These are phyloP conservation scores for Kurtzmaniella quercitrusa DNA, from an alignment of 1,139 yeast genomes.

Conservation along the genomic window DNA sequence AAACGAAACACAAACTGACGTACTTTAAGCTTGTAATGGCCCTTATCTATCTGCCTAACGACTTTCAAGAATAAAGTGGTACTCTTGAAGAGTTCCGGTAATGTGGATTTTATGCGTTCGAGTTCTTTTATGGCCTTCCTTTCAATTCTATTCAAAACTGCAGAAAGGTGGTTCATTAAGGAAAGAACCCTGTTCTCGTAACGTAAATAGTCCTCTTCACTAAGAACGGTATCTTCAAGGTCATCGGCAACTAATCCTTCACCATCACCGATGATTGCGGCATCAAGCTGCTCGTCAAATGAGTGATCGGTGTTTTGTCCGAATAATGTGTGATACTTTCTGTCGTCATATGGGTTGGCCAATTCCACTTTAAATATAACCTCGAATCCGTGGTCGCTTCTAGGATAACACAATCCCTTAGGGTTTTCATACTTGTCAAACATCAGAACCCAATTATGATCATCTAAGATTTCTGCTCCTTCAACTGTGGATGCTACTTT, in stretches of 20 bases:
- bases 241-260: slow-evolving; percentile 11
- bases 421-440: slow-evolving; percentile 51
- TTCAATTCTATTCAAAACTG: slow-evolving; percentile 63
- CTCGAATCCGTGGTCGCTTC: slow-evolving; percentile 12
- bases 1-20: slow-evolving; percentile 68
- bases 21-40: slow-evolving; percentile 60
- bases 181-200: slow-evolving; percentile 31
- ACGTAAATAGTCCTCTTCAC: slow-evolving; percentile 15
- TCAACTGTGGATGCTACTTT: slow-evolving; percentile 68
- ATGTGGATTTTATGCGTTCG: slow-evolving; percentile 47
- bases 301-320: slow-evolving; percentile 10
- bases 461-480: slow-evolving; percentile 86
- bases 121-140: slow-evolving; percentile 64
- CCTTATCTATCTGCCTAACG: slow-evolving; percentile 60
- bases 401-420: slow-evolving; percentile 55
- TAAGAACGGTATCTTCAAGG: slow-evolving; percentile 9
- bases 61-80: slow-evolving; percentile 58
- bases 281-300: slow-evolving; percentile 8
- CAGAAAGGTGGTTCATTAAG: slow-evolving; percentile 55
- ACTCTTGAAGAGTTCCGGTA: slow-evolving; percentile 55
- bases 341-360: slow-evolving; percentile 30
- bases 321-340: slow-evolving; percentile 27
- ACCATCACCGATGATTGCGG: slow-evolving; percentile 1
- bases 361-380: slow-evolving; percentile 22
- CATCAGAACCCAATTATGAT: slow-evolving; percentile 69